Evolutionary conservation across 176 grass and related monocot species (phyloP).

Genomic region (Phoenix roebelenii): DNA sequence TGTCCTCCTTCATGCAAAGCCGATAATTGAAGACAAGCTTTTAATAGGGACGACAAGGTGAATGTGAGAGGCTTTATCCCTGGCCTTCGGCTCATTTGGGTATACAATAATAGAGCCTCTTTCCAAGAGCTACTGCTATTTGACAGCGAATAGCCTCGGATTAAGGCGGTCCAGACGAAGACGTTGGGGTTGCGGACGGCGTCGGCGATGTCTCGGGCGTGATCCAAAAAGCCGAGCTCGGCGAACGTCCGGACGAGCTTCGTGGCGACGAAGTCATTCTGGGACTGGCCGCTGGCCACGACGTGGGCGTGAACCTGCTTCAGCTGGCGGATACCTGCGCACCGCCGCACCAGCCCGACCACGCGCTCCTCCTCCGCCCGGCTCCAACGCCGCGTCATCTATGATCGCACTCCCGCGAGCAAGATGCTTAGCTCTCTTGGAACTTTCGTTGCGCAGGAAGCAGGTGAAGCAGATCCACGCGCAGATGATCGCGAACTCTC

Average conservation of each 20-base stretch:
- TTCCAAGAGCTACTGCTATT: not conserved
- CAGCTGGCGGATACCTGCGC: conserved; percentile 16
- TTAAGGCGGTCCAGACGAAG: conserved; percentile 37
- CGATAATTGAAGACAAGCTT: conserved; percentile 17
- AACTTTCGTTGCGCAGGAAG: not conserved
- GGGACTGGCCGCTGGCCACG: conserved; percentile 19
- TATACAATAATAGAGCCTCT: conserved; percentile 24
- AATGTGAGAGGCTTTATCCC: conserved; percentile 28
- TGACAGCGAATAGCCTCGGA: conserved; percentile 26
- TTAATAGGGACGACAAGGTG: conserved; percentile 29
- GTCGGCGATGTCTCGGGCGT: conserved; percentile 21
- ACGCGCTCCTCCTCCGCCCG: conserved; percentile 27
- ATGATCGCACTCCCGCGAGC: not conserved
- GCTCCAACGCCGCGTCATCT: not conserved
- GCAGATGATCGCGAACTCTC: not conserved
- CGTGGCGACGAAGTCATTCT: conserved; percentile 30
- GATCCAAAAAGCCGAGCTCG: conserved; percentile 17
- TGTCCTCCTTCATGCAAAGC: conserved; percentile 22
- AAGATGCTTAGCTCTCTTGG: not conserved
- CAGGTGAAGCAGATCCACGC: not conserved
- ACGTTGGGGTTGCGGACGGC: conserved; percentile 16
- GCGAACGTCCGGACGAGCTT: conserved; percentile 35
- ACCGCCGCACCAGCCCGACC: conserved; percentile 21
- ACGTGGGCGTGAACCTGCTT: conserved; percentile 29
- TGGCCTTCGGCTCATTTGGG: conserved; percentile 19